These are phyloP conservation scores for Exidia glandulosa DNA, from an alignment of 768 basidiomycete genomes.

Conservation along the genomic window DNA sequence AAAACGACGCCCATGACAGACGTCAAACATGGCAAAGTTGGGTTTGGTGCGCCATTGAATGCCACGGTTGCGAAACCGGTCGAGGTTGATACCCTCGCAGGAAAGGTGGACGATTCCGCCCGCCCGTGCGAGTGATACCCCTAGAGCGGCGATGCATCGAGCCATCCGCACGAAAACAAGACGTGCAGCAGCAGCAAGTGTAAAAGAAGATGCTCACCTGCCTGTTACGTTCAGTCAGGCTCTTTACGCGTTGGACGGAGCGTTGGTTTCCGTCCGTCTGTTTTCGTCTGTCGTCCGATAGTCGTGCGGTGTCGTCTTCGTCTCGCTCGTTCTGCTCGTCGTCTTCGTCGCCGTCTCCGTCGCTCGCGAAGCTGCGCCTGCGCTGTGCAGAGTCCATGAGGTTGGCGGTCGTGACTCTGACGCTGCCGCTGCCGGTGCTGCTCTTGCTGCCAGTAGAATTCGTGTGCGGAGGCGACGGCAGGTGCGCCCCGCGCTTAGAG, in stretches of 20 bases:
- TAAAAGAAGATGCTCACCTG: slow-evolving; percentile 37
- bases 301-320: slow-evolving; percentile 53
- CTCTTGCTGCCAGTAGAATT: slow-evolving; percentile 79
- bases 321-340: slow-evolving; percentile 39
- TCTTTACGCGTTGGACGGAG: slow-evolving; percentile 59
- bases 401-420: slow-evolving; percentile 3
- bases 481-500: slow-evolving; percentile 43
- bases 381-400: too few relatives aligned
- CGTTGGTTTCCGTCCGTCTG: slow-evolving; percentile 39
- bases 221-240: slow-evolving; percentile 59
- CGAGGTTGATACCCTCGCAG: too few relatives aligned
- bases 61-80: too few relatives aligned
- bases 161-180: too few relatives aligned
- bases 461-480: slow-evolving; percentile 77
- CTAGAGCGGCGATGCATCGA: too few relatives aligned
- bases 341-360: slow-evolving; percentile 27
- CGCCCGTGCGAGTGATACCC: too few relatives aligned
- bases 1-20: too few relatives aligned
- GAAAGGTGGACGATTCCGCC: too few relatives aligned
- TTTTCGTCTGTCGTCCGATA: slow-evolving; percentile 22
- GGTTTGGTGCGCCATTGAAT: too few relatives aligned
- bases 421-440: slow-evolving; percentile 43
- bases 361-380: slow-evolving; percentile 29
- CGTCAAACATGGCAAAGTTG: too few relatives aligned
- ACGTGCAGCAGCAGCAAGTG: too few relatives aligned